Conservation (phyloP, 1,284 basidiomycete genomes). For the Heterobasidion parviporum region DNA sequence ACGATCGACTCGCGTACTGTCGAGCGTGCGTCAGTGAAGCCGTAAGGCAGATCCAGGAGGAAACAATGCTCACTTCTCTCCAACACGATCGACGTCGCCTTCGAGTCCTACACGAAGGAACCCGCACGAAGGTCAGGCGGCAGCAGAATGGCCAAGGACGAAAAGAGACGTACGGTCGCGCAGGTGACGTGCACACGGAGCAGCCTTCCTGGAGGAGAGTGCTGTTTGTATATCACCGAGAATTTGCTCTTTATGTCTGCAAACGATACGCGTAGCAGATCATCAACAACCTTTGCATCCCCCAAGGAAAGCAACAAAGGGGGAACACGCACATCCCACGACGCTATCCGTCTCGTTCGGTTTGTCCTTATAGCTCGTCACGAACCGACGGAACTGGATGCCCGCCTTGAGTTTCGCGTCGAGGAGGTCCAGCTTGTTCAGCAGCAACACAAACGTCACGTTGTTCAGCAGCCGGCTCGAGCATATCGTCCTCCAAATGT, state of each 20-base stretch:
- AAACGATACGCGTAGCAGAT: neutral
- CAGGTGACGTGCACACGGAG: conserved; percentile 47
- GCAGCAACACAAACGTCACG: conserved; percentile 49
- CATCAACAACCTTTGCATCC: no score
- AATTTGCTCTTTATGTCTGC: conserved; percentile 45
- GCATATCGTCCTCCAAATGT: conserved; percentile 54
- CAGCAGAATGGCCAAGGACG: neutral
- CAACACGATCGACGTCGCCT: conserved; percentile 38
- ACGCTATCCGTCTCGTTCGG: conserved; percentile 46
- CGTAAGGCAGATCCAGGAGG: neutral
- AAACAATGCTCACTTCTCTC: conserved; percentile 29
- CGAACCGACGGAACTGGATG: conserved; percentile 42
- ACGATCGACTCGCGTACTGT: conserved; percentile 34
- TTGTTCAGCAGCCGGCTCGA: conserved; percentile 42
- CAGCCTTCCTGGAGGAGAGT: conserved; percentile 34
- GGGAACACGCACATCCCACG: conserved; percentile 36
- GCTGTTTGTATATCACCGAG: conserved; percentile 37
- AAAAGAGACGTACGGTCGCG: conserved; percentile 37
- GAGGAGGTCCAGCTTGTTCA: conserved; percentile 59
- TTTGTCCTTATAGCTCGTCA: conserved; percentile 39
- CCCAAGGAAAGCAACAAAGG: neutral
- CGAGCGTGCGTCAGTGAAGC: neutral
- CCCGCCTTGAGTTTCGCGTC: conserved; percentile 44
- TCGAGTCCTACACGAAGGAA: conserved; percentile 31
- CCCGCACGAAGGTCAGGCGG: neutral